A percentile compares a stretch with the other conserved stretches of the same genome.
phyloP scores from a whole-genome alignment of 1,284 basidiomycete genomes.

The Ceratobasidium sp. region DNA sequence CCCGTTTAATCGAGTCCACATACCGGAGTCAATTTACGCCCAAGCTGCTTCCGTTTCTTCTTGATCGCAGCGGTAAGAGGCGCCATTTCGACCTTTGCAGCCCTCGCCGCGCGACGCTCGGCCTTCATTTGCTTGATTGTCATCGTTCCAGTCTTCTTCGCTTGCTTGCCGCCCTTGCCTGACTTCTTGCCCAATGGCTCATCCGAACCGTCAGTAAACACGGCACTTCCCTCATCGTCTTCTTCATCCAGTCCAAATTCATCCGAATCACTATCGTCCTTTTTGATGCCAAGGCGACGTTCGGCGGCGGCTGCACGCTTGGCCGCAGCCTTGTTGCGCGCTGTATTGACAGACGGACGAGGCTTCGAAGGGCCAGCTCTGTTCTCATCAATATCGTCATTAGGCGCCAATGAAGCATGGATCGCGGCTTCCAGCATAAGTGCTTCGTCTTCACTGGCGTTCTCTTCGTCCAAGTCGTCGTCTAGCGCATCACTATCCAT shows the following conservation, averaged over 20 bases:
- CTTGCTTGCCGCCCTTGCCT: slow-evolving; percentile 38
- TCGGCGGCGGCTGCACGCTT: slow-evolving; percentile 52
- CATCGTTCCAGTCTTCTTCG: slow-evolving; percentile 38
- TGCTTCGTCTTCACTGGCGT: slow-evolving; percentile 55
- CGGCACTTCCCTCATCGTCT: slow-evolving; percentile 25
- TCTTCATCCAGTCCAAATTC: slow-evolving; percentile 28
- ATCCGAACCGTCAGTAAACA: slow-evolving; percentile 40
- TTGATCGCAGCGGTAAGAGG: slow-evolving; percentile 43
- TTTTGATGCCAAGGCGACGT: slow-evolving; percentile 48
- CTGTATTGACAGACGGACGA: slow-evolving; percentile 53
- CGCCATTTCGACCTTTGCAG: slow-evolving; percentile 25
- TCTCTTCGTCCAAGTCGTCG: slow-evolving; percentile 45
- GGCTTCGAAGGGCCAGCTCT: slow-evolving; percentile 53
- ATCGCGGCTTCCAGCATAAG: slow-evolving; percentile 65
- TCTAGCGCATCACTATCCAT: slow-evolving; percentile 44
- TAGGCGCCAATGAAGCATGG: slow-evolving; percentile 58
- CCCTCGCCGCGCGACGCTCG: slow-evolving; percentile 52
- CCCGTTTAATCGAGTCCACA: slow-evolving; percentile 34
- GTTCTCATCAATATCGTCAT: slow-evolving; percentile 47
- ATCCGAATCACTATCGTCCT: slow-evolving; percentile 41
- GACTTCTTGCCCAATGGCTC: slow-evolving; percentile 46
- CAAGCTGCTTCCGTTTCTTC: slow-evolving; percentile 59
- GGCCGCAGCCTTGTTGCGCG: slow-evolving; percentile 62
- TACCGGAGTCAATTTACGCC: slow-evolving; percentile 71
- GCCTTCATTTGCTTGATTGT: slow-evolving; percentile 42